Conservation (phyloP, 1,284 basidiomycete species). For the Ceratorhiza oryzae-sativae region DNA sequence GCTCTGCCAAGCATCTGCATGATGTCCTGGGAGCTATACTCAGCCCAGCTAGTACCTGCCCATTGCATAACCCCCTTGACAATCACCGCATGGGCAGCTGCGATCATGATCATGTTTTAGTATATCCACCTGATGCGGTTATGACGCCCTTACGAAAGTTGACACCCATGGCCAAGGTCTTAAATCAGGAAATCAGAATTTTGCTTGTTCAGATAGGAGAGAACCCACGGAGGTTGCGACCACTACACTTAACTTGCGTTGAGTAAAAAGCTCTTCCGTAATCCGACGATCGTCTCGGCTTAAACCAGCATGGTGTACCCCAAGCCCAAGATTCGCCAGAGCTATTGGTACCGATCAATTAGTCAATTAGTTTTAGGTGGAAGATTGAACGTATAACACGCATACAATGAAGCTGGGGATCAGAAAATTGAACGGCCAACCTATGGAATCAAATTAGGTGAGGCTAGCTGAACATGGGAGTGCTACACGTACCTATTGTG, state of each 20-base stretch:
- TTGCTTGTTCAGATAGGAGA: not conserved
- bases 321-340: constrained; percentile 65
- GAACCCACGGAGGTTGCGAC: constrained; percentile 72
- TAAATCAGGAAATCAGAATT: not conserved
- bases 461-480: not conserved
- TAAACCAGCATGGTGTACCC: constrained; percentile 87
- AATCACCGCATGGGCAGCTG: constrained; percentile 81
- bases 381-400: not conserved
- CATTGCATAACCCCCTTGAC: constrained; percentile 82
- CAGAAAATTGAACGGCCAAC: constrained; percentile 62
- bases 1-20: constrained; percentile 88
- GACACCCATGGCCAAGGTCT: constrained; percentile 89
- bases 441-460: constrained; percentile 49
- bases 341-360: constrained; percentile 15
- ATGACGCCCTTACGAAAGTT: constrained; percentile 71
- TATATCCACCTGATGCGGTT: not conserved
- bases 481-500: constrained; percentile 56
- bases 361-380: not conserved
- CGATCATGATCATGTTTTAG: not conserved
- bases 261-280: constrained; percentile 74
- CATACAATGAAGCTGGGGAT: constrained; percentile 67
- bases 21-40: constrained; percentile 83
- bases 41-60: constrained; percentile 58
- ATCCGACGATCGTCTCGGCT: constrained; percentile 71
- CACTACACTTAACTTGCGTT: constrained; percentile 69